Conservation (phyloP, 768 basidiomycete species). For the Agrocybe pediades region DNA sequence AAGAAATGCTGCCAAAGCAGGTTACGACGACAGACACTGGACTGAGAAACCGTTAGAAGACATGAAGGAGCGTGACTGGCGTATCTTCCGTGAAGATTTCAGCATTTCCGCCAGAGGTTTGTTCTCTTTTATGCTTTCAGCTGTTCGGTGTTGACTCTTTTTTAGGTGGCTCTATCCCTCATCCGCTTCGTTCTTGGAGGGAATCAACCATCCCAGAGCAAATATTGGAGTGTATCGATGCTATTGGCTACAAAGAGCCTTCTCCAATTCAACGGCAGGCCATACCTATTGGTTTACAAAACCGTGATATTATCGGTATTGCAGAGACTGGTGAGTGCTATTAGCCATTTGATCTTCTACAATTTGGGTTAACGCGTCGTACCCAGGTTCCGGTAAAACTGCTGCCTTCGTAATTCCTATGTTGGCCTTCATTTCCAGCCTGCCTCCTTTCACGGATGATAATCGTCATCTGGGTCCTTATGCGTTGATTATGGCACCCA, state of each 20-base stretch:
- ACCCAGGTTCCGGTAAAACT: conserved; percentile 93
- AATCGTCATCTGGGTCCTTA: conserved; percentile 94
- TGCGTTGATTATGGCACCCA: conserved; percentile 91
- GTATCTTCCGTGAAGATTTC: conserved; percentile 98
- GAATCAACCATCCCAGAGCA: conserved; percentile 82
- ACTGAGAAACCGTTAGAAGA: conserved; percentile 89
- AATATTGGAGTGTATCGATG: conserved; percentile 83
- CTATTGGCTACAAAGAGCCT: conserved; percentile 96
- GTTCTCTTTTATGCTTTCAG: conserved; percentile 17
- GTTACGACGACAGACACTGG: conserved; percentile 96
- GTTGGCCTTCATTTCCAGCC: conserved; percentile 88
- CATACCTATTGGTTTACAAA: conserved; percentile 97
- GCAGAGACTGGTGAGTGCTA: conserved; percentile 85
- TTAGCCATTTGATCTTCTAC: background rate
- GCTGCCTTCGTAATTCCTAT: conserved; percentile 99
- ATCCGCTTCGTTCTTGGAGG: conserved; percentile 89
- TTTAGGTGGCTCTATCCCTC: conserved; percentile 88
- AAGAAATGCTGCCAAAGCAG: conserved; percentile 75
- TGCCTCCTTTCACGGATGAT: conserved; percentile 88
- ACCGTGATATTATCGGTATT: conserved; percentile 96
- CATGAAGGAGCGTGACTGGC: conserved; percentile 98
- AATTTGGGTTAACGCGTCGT: background rate
- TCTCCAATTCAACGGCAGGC: conserved; percentile 97
- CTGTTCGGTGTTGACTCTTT: background rate
- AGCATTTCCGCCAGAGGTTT: conserved; percentile 90